These are phyloP conservation scores for Sphenostylis stenocarpa DNA, from an alignment of 306 rosid species.

Conservation along the genomic window DNA sequence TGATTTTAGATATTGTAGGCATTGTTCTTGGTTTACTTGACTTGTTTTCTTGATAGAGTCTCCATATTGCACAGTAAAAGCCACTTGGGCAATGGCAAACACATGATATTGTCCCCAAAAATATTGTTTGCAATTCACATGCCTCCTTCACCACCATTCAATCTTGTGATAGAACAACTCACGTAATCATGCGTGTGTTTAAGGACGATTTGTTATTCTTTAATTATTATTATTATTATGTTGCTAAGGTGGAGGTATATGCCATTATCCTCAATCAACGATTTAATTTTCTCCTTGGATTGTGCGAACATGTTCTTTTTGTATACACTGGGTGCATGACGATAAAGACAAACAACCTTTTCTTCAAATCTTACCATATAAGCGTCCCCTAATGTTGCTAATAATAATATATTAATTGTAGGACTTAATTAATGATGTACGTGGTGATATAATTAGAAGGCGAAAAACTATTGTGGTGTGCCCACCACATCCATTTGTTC, in stretches of 20 bases:
- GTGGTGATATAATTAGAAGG: neutral
- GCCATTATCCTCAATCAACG: conserved; percentile 28
- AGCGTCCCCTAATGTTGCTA: too few relatives aligned
- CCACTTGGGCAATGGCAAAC: conserved; percentile 55
- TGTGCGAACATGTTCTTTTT: conserved; percentile 31
- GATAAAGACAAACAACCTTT: conserved; percentile 54
- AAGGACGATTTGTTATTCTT: neutral
- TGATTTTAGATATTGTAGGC: neutral
- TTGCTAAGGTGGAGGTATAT: conserved; percentile 35
- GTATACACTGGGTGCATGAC: conserved; percentile 23
- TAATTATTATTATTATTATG: conserved; percentile 21
- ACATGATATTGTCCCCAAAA: conserved; percentile 49
- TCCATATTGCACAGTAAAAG: neutral
- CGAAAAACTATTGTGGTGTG: neutral
- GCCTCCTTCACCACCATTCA: conserved; percentile 45
- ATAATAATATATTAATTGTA: too few relatives aligned
- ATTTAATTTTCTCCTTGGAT: conserved; percentile 17
- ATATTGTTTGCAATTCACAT: conserved; percentile 29
- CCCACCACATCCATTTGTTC: conserved; percentile 44
- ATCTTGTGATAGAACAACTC: conserved; percentile 32
- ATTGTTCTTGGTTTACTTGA: neutral
- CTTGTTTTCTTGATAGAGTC: neutral
- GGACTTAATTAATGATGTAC: too few relatives aligned
- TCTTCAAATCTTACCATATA: conserved; percentile 50
- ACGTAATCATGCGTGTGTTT: conserved; percentile 27